Evolutionary conservation across 2,329 filamentous ascomycete genomes (phyloP), one percentile per base, ranked within the genome.

Genomic region (Zymoseptoria pseudotritici): DNA sequence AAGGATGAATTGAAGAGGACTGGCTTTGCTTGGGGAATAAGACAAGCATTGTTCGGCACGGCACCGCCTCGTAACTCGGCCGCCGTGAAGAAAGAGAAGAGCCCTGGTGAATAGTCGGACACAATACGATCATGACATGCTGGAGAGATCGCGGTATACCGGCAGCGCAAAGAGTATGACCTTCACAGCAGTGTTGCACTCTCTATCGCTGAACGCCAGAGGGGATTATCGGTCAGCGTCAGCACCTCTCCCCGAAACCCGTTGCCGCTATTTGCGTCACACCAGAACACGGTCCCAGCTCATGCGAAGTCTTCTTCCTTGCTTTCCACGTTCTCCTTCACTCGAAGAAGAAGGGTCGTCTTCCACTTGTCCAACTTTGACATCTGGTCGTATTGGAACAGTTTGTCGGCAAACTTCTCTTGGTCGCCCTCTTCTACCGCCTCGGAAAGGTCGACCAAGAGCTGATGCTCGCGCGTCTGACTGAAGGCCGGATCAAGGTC

Each of bases 301-400:
- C 58, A 89, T 63, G 86, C 86, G 69, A 88, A 89, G 69, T 89
- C 86, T 65, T 88, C 86, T 50, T 80, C 84, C 65, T 81, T 79
- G 71, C 85, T 82, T 77, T 93, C 88, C 69, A 96, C 95, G 57
- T 81, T 81, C 69, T 87, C 86, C 86, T 97, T 97, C 70, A 97
- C 83, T 67, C 86, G 84, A 71, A 96, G 78, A 64, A 96, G 76
- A 60, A 96, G 79, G 31, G 88, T 90, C 55, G 90, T 96, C 87
- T 97, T 96, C 93, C 93, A 97, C 79, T 93, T 94, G 73, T 97
- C 92, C 71, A 97, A 78, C 80, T 94, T 94, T 78, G 87, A 94
- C 78, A 96, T 82, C 78, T 95, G 90, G 74, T 97, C 91, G 72
- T 85, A 97, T 74, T 93, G 86, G 80, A 89, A 96, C 64, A 94